phyloP scores from a whole-genome alignment of 2,329 filamentous ascomycete genomes.

The Neonectria hederae region DNA sequence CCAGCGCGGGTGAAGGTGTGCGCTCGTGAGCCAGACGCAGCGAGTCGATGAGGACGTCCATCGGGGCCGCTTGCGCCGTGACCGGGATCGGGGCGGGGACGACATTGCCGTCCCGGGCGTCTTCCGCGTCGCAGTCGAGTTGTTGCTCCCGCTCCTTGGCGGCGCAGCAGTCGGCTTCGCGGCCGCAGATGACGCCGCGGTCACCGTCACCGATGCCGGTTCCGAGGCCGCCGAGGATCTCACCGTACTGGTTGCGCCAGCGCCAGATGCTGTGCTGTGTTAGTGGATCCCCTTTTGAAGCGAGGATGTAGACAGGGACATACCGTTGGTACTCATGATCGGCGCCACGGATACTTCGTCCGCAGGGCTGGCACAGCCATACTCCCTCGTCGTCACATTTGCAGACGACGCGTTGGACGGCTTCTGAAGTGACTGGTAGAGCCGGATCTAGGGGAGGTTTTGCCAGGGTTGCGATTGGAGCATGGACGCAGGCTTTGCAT shows the following conservation, averaged over 20 bases:
- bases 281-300: constrained; percentile 1
- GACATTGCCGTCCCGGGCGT: constrained; percentile 61
- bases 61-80: constrained; percentile 32
- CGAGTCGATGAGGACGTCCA: constrained; percentile 44
- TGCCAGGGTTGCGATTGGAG: constrained; percentile 69
- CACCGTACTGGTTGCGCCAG: constrained; percentile 87
- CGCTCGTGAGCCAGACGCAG: constrained; percentile 47
- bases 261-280: constrained; percentile 78
- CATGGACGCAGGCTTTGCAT: constrained; percentile 78
- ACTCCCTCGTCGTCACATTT: constrained; percentile 66
- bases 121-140: constrained; percentile 84
- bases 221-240: constrained; percentile 81
- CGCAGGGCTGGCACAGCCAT: constrained; percentile 89
- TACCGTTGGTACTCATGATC: constrained; percentile 69
- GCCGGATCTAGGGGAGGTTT: constrained; percentile 55
- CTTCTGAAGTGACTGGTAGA: constrained; percentile 59
- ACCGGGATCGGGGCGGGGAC: constrained; percentile 26
- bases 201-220: constrained; percentile 90
- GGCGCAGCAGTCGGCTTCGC: constrained; percentile 79
- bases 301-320: constrained; percentile 27
- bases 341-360: constrained; percentile 71
- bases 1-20: constrained; percentile 61
- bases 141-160: constrained; percentile 83
- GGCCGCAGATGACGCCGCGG: constrained; percentile 87
- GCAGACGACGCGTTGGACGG: constrained; percentile 67